Conservation (phyloP, 139 green algal species). For the Chlorella sp. region DNA sequence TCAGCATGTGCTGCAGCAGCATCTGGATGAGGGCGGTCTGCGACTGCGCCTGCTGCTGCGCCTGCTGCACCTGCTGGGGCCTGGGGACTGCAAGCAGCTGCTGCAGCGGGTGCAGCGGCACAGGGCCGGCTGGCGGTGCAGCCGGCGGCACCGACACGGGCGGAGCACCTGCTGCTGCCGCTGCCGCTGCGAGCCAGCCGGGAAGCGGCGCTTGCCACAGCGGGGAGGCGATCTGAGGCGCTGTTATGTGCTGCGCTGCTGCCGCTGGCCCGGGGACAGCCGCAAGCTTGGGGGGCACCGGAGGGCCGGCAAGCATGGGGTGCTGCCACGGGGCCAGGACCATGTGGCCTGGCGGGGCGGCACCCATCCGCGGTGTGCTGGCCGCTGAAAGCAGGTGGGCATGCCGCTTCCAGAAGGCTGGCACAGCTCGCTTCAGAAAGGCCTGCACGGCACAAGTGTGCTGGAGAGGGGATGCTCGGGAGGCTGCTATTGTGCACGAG, state of each 20-base stretch:
- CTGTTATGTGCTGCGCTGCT: not conserved
- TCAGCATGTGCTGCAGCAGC: not conserved
- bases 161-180: too few relatives aligned
- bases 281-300: not conserved
- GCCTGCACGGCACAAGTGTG: not conserved
- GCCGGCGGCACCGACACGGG: too few relatives aligned
- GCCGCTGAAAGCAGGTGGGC: not conserved
- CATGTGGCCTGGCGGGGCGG: too few relatives aligned
- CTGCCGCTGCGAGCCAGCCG: too few relatives aligned
- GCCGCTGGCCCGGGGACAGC: not conserved
- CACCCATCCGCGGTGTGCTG: too few relatives aligned
- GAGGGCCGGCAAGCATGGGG: not conserved
- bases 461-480: not conserved
- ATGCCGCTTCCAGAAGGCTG: slow-evolving; percentile 38
- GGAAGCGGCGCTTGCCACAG: too few relatives aligned
- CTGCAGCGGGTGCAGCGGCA: not conserved
- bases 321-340: not conserved
- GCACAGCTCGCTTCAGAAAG: slow-evolving; percentile 42
- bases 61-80: not conserved
- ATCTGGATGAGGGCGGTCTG: not conserved
- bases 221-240: too few relatives aligned
- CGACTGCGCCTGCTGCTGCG: not conserved
- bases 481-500: not conserved
- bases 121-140: too few relatives aligned
- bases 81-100: not conserved